Percentiles rank a stretch among this genome's conserved stretches.
phyloP scores from a whole-genome alignment of 2,329 filamentous ascomycete species.

The Arthrobotrys sinensis region DNA sequence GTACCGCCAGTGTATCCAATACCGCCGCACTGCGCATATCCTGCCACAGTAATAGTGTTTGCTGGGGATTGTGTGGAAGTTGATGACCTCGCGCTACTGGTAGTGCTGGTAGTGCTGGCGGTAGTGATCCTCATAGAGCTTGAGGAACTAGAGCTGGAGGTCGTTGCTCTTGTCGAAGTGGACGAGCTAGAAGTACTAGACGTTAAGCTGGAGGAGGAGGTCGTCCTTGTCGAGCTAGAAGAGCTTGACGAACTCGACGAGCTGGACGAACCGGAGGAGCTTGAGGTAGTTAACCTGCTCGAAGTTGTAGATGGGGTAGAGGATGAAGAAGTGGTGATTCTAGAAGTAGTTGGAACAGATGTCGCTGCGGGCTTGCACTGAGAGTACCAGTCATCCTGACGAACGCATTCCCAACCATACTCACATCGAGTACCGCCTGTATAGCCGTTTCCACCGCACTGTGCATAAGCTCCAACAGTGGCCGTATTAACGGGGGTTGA shows the following conservation, averaged over 20 bases:
- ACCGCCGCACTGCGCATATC: conserved; percentile 31
- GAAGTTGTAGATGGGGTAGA: conserved; percentile 1
- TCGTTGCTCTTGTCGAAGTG: neutral
- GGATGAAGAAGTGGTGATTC: neutral
- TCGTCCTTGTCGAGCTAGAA: neutral
- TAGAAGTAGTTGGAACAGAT: conserved; percentile 1
- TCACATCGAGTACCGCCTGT: conserved; percentile 12
- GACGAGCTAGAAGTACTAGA: conserved; percentile 7
- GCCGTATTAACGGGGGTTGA: conserved; percentile 59
- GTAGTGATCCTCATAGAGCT: neutral
- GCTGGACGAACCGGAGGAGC: conserved; percentile 47
- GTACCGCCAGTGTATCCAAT: conserved; percentile 34
- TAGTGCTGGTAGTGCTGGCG: neutral
- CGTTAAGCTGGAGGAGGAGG: neutral
- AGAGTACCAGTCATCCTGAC: conserved; percentile 16
- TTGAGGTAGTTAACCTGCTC: conserved; percentile 61
- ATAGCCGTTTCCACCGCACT: conserved; percentile 31
- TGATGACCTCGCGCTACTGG: neutral
- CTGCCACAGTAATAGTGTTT: conserved; percentile 9
- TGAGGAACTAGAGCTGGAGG: conserved; percentile 4
- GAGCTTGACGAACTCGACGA: neutral
- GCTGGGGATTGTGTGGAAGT: conserved; percentile 2
- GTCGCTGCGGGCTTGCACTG: conserved; percentile 29
- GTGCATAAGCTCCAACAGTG: conserved; percentile 14
- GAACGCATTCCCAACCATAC: conserved; percentile 19